Base-by-base conservation (phyloP, 306 rosid species). In the Clitoria ternatea region DNA sequence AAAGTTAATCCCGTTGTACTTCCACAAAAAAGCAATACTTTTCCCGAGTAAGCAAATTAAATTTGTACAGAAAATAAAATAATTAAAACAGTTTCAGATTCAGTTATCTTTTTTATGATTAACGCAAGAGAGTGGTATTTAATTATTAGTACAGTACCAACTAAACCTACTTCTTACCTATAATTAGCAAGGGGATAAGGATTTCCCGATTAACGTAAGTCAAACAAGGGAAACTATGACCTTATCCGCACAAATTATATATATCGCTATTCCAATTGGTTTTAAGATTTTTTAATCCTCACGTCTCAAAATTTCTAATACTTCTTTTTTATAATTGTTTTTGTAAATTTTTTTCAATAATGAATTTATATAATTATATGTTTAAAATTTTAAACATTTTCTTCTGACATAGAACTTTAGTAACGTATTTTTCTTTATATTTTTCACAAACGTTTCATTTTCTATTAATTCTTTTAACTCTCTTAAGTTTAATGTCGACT, bases 111-210 rank as follows among this genome's bases (percentile, higher is more conserved):
- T 6, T 13, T 7, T n/a, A 54, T 26, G 14, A 57, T 3, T 15
- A 15, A 29, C 35, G 19, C 3, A 29, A 26, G 62, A 27, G 61
- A 23, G 13, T 20, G 68, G 0, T 61, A 4, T 32, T 35, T 54
- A 54, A 23, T 14, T 20, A 29, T 42, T 11, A 4, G 18, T 0
- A 10, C 18, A 20, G 4, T 27, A 24, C 12, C 39, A 42, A 32
- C 27, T n/a, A 36, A 18, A 72, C 64, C 74, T 35, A 55, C 69
- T 72, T 65, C 74, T 14, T 64, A 56, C 57, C 70, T 48, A 48
- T 5, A 29, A 59, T 66, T 47, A 15, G 30, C 14, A 39, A 48
- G 26, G 22, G 29, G 74, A 78, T 56, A 78, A 72, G 74, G 57
- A 72, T 55, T 33, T 29, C 27, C 20, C 3, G 17, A 22, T 39